Base-by-base conservation (phyloP, 164 flowering plant genomes). In the Nelumbo lutea region DNA sequence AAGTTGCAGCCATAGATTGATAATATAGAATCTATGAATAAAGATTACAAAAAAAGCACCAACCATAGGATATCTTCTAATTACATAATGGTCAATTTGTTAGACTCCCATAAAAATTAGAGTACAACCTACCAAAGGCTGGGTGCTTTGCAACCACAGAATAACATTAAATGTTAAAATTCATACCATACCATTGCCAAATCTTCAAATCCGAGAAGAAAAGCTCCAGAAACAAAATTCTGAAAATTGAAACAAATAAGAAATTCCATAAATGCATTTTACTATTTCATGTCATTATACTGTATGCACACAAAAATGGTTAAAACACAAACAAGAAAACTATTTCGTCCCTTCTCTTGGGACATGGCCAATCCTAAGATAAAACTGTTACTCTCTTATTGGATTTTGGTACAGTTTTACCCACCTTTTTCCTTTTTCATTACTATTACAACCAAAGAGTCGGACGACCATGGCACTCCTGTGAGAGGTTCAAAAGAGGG, bases 381-480 rank as follows among this genome's bases (percentile, higher is more conserved):
- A 38, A 52, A 56, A 57, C 55, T 27, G 59, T 71, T 59, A 42
- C 6, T 66, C 43, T 27, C 3, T 42, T 46, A 4, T 40, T 5
- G 1, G 50, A 42, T 38, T 27, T 27, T 1, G 9, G 55, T 66
- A 56, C 69, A 56, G 9, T 42, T 66, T 55, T 66, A 55, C 51
- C 69, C 61, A 43, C 43, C 6, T 65, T 27, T 27, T 27, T 27
- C 27, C 27, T 27, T 2, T 11, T 57, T 57, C 59, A 57, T 57
- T 5, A n/a, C 40, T 40, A 42, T 44, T 44, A 47, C 51, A 55
- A n/a, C 38, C 5, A 59, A 40, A 52, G 27, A 81, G 89, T 81
- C 77, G 67, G 71, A 85, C 79, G 78, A 83, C 84, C 88, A 86
- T 79, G 89, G 85, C 85, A 84, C 67, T 84, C 90, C 73, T 87